Evolutionary conservation across 352 stramenopile species (phyloP).

Genomic region (Phytophthora sojae): DNA sequence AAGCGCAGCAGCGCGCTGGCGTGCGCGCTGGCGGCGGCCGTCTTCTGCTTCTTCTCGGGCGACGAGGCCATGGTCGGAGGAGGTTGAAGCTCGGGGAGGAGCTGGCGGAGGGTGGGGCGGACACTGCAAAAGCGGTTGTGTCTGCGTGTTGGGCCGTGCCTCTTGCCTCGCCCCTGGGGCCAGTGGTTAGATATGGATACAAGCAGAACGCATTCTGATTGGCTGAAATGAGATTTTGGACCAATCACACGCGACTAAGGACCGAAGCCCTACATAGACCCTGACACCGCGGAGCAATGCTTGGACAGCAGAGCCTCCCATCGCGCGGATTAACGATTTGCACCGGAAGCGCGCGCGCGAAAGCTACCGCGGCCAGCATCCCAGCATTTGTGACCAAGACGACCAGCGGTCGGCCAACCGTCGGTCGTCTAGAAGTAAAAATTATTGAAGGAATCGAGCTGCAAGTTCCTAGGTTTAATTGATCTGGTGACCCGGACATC

Average conservation of each 20-base stretch:
- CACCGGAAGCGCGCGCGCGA: background rate
- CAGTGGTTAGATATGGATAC: constrained; percentile 13
- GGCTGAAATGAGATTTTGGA: background rate
- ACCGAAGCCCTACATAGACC: background rate
- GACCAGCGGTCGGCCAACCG: too few species aligned
- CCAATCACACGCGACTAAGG: constrained; percentile 6
- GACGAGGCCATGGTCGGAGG: constrained; percentile 42
- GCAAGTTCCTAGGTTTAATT: too few species aligned
- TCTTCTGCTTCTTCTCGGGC: constrained; percentile 82
- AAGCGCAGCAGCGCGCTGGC: constrained; percentile 65
- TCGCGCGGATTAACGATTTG: constrained; percentile 14
- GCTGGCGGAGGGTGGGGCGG: constrained; percentile 4
- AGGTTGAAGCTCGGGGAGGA: constrained; percentile 31
- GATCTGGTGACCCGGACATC: background rate
- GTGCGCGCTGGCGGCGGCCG: constrained; percentile 21
- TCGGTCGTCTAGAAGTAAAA: too few species aligned
- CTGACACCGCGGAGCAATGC: constrained; percentile 6
- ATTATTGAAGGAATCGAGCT: too few species aligned
- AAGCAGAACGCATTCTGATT: constrained; percentile 3
- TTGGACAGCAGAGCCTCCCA: constrained; percentile 16
- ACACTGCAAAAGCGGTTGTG: constrained; percentile 32
- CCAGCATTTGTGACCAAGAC: constrained; percentile 1
- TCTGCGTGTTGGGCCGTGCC: constrained; percentile 2
- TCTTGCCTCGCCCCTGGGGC: too few species aligned
- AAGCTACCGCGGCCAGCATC: background rate